Base-by-base conservation (phyloP, 75 land plant species). In the Azolla pinnata region DNA sequence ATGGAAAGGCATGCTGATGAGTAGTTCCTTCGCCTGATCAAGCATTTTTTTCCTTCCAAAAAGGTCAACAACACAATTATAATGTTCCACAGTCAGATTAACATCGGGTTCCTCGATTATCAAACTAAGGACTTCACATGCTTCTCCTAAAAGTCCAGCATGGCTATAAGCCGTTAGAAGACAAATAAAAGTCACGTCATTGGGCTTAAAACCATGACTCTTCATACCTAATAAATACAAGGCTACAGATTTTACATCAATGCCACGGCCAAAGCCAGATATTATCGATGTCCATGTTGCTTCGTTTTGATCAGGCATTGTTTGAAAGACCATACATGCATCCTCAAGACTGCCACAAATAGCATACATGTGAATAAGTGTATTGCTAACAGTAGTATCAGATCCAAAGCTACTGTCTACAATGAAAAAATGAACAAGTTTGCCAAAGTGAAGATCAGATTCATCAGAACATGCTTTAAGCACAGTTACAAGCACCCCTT, bases 51-150 rank as follows among this genome's bases (percentile, higher is more conserved):
- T 77, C 62, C 83, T 64, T 23, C 83, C 87, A 44, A 83, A 75
- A 71, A 83, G 67, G 35, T 83, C 87, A 2, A 83, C 87, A 35
- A 80, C 48, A 59, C 83, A 83, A 27, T 83, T 74, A 63, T 80
- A 83, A 46, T 83, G 87, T 32, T 80, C 83, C 4, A 75, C 33
- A 7, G 42, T 77, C 3, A 80, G 87, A 44, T 65, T 63, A 1
- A 83, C 31, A 0, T 59, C 35, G 54, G 70, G 26, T 3, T 67
- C 70, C 28, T 21, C 40, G 53, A 65, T 80, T 74, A 83, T 73
- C 27, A 29, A 53, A 7, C 77, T 16, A 49, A 80, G 80, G 14
- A 80, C 45, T n/a, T 59, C 46, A 40, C 69, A 33, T 8, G 80
- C 87, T 71, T 80, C 65, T 38, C 52, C 31, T 28, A 48, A 44